Base-by-base conservation (phyloP, 2,329 filamentous ascomycete genomes). In the Phoma herbarum region DNA sequence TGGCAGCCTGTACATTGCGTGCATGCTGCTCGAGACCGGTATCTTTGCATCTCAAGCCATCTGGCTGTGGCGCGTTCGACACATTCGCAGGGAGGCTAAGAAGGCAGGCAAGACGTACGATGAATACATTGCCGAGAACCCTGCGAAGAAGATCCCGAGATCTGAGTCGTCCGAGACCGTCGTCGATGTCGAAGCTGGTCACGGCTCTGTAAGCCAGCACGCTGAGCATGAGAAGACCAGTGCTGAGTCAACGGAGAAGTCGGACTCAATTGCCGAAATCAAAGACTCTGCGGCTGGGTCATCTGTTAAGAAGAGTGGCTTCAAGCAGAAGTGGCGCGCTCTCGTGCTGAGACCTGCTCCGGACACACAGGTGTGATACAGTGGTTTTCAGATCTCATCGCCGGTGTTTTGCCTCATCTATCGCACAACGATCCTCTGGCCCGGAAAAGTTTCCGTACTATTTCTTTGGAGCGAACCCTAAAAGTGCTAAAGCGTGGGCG, bases 41-140 rank as follows among this genome's bases (percentile, higher is more conserved):
- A 88, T 89, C 54, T 87, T 88, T 66, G 46, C 75, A 23, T 86
- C 83, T 12, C 87, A 89, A 63, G 72, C 84, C 10, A 77, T 87
- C 55, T 89, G 86, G 86, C 75, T 85, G 2, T 74, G 83, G 62
- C 83, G 85, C 22, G 84, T 86, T 4, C 80, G 84, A 20, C 76
- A 78, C 49, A 70, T 87, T 35, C 81, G 85, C 14, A 80, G 76
- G 56, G 80, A 81, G 61, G 86, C 86, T 3, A 84, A 83, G 60
- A 74, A 74, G 6, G 71, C 78, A 4, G 84, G 83, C 1, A 82
- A 81, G 69, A 84, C 80, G 0, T 84, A 87, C 62, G 86, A 88
- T 63, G 84, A 88, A 45, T 68, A 87, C 43, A 44, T 74, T 37
- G 64, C 64, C 0, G 56, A 67, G 33, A 56, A 70, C 12, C 66